Evolutionary conservation across 2,329 filamentous ascomycete species (phyloP), one percentile per base, ranked within the genome.

Genomic region (Aspergillus viridinutans): DNA sequence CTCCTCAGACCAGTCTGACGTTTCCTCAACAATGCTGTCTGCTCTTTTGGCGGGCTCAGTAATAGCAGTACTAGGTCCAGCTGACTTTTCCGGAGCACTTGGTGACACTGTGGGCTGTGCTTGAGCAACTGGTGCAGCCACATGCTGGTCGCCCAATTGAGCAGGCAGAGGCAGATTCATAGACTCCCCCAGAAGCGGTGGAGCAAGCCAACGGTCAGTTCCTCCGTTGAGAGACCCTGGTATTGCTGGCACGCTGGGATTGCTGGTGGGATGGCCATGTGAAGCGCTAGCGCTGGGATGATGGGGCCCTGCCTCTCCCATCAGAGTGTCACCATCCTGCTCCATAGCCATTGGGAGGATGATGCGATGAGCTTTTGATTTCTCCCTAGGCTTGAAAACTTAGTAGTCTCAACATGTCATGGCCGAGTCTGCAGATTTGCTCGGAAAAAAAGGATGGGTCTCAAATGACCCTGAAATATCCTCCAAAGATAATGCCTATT

Each of bases 1-100:
- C 5, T 74, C 71, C n/a, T 75, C 69, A 45, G 74, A 73, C 69
- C 73, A 76, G 57, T 76, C 74, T 9, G 75, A 78, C 47, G 73
- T 72, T 21, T 72, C 69, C 38, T 77, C 72, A 10, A 72, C 66
- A 4, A 73, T 56, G 49, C 70, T 74, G 49, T 76, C 75, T 2
- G 60, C 60, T 40, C 66, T 67, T 25, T 64, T 57, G 20, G 50
- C 35, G 12, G 59, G 59, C 21, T 69, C 66, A 3, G 58, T 49
- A 14, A 62, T 61, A 9, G 57, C 60, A 23, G 61, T 65, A 23
- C 65, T 64, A 20, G 67, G 67, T 20, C 68, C 69, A 21, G 63
- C 63, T 5, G 67, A 61, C 52, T 68, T 69, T 9, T 63, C 55
- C 45, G 67, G 49, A 28, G 60, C 63, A 28, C 68, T 65, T 5